Evolutionary conservation across 2,329 filamentous ascomycete species (phyloP).

Genomic region (Ceratocystis papillata): DNA sequence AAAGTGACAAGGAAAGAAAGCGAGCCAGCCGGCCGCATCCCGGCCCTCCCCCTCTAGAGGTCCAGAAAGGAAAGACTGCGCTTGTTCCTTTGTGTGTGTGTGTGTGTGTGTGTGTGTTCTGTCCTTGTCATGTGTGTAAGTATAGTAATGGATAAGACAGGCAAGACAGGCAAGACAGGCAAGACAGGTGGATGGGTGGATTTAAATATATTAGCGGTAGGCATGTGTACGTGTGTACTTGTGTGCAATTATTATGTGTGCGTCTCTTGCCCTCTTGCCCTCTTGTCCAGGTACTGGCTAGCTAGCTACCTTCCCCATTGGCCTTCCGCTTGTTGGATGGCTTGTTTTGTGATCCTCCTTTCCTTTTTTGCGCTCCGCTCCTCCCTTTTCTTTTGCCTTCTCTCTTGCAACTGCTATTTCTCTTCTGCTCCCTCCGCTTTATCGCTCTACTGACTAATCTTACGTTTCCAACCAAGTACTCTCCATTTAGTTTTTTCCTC

Average conservation of each 20-base stretch:
- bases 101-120: no score
- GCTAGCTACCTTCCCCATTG: slow-evolving; percentile 6
- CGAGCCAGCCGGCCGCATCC: neutral
- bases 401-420: neutral
- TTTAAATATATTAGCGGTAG: no score
- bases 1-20: neutral
- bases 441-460: neutral
- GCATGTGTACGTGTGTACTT: neutral
- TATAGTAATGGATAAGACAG: neutral
- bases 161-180: neutral
- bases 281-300: neutral
- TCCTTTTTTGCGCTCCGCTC: neutral
- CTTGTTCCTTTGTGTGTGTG: no score
- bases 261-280: neutral
- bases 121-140: neutral
- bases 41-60: no score
- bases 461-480: no score
- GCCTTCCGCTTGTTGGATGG: slow-evolving; percentile 3
- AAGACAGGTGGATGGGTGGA: neutral
- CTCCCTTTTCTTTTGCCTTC: neutral
- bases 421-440: neutral
- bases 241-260: neutral
- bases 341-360: slow-evolving; percentile 7
- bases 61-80: no score
- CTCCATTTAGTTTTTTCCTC: slow-evolving; percentile 8